Base-by-base conservation (phyloP, 768 basidiomycete genomes). In the Auricularia cornea region DNA sequence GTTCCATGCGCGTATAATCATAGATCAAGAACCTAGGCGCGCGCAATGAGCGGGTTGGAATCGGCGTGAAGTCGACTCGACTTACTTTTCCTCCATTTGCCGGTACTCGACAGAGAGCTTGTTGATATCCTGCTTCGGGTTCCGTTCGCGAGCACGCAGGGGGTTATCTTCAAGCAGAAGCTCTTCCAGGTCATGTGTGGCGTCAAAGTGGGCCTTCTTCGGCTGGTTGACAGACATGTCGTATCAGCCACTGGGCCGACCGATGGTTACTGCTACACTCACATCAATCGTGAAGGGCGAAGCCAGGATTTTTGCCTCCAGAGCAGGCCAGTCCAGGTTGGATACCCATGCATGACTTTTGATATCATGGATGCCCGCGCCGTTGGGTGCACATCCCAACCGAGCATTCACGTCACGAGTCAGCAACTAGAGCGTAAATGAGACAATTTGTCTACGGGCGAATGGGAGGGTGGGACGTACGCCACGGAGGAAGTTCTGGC, bases 171-270 rank as follows among this genome's bases (percentile, higher is more conserved):
- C 96, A 20, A 99, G 77, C 12, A 99, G 75, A 26, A 99, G 80
- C 75, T 99, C 96, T 71, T 99, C 96, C 38, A 99, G 78, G 75
- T 99, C 96, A 71, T 98, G 95, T 14, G 96, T 98, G 30, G 96
- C 95, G 72, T 99, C 96, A 72, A 99, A 99, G 74, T 99, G 98
- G 32, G 96, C 94, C 76, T 97, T 97, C 79, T 98, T 98, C n/a
- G 88, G 87, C 95, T 98, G 70, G 52, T 14, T 57, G 14, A 60
- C n/a, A n/a, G 6, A 8, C 16, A 3, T 14, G 41, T 4, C n/a
- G 35, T 14, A 14, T 38, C 35, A 38, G 8, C 35, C 8, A 14
- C 10, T 18, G 16, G 18, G n/a, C n/a, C 32, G 14, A 12, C 26
- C 20, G 52, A 66, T 16, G 59, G 51, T 28, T 33, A 16, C 28